Percentiles rank a stretch among this genome's conserved stretches.
These are phyloP conservation scores for Coniosporium tulheliwenetii DNA, from an alignment of 2,329 filamentous ascomycete genomes.

Conservation along the genomic window DNA sequence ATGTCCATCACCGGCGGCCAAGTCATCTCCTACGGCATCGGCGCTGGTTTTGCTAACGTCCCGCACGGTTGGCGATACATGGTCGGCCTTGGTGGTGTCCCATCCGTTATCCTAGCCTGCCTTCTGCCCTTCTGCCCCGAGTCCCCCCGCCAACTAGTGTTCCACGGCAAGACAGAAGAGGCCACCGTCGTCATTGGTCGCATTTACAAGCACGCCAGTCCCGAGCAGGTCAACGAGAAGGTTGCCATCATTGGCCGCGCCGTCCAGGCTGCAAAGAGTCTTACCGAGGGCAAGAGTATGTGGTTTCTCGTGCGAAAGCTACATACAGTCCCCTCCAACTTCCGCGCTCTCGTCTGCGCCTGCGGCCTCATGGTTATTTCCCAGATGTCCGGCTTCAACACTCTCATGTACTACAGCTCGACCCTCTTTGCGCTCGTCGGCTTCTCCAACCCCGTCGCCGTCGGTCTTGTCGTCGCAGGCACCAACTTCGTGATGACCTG, in stretches of 20 bases:
- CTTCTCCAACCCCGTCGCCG: conserved; percentile 32
- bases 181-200: conserved; percentile 21
- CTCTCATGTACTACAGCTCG: conserved; percentile 28
- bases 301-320: conserved; percentile 31
- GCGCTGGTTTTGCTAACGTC: conserved; percentile 18
- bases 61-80: conserved; percentile 34
- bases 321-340: conserved; percentile 26
- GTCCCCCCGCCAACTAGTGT: conserved; percentile 31
- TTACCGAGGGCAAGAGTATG: conserved; percentile 23
- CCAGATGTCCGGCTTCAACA: conserved; percentile 32
- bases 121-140: conserved; percentile 33
- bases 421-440: conserved; percentile 32
- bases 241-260: conserved; percentile 23
- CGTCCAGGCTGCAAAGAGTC: conserved; percentile 23
- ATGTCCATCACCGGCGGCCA: conserved; percentile 21
- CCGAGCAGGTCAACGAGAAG: conserved; percentile 28
- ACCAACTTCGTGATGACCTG: conserved; percentile 35
- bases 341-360: conserved; percentile 28
- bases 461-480: conserved; percentile 27
- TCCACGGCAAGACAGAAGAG: conserved; percentile 24
- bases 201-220: conserved; percentile 27
- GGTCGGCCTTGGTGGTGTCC: conserved; percentile 31
- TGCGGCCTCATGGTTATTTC: conserved; percentile 38
- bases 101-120: conserved; percentile 26
- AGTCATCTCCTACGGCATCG: conserved; percentile 14